Evolutionary conservation across 2,329 filamentous ascomycete species (phyloP).

Genomic region (Diaporthe destruens): DNA sequence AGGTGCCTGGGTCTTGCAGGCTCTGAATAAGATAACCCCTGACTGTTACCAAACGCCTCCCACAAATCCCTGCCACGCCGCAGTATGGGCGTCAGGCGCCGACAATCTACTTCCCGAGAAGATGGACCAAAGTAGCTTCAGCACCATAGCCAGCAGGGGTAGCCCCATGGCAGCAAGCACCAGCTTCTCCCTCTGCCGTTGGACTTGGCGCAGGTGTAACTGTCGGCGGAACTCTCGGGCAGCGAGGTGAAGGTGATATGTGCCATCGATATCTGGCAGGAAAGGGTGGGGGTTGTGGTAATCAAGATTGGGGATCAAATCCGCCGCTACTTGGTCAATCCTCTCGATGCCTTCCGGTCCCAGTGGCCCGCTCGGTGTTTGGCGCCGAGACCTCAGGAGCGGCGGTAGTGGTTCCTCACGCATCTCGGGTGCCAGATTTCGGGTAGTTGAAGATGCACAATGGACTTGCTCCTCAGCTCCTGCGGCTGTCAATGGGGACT

Average conservation of each 20-base stretch:
- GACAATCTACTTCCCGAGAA: background rate
- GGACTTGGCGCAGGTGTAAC: background rate
- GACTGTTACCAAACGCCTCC: conserved; percentile 12
- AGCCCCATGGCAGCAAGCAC: conserved; percentile 23
- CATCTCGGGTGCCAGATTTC: background rate
- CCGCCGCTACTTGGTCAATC: background rate
- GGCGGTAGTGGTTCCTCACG: conserved; percentile 20
- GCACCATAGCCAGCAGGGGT: background rate
- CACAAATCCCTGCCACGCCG: conserved; percentile 13
- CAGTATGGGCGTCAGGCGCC: background rate
- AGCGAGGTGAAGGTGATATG: conserved; percentile 23
- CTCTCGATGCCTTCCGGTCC: background rate
- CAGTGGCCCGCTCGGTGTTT: background rate
- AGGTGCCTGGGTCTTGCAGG: background rate
- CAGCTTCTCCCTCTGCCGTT: conserved; percentile 19
- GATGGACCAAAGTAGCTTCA: conserved; percentile 21
- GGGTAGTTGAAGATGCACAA: too few species aligned
- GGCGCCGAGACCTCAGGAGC: conserved; percentile 8
- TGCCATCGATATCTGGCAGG: background rate
- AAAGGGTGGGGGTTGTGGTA: background rate
- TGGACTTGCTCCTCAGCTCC: background rate
- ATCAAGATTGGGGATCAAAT: background rate
- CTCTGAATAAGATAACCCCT: background rate
- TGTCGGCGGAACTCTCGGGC: conserved; percentile 12
- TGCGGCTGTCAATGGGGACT: background rate